Conservation (phyloP, 495 filamentous ascomycete species). For the Pseudotulostoma volvatum region DNA sequence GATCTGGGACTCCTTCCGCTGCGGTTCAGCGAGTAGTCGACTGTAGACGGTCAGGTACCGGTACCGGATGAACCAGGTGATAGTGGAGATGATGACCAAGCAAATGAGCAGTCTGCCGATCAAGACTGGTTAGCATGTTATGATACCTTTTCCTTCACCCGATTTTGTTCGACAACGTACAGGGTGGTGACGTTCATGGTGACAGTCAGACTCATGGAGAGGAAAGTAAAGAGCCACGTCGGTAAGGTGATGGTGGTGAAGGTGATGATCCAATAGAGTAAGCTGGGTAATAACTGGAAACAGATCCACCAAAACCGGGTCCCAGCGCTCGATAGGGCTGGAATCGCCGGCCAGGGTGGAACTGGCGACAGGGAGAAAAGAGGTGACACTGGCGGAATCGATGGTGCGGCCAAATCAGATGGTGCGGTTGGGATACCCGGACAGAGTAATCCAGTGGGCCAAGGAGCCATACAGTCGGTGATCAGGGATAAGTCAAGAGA, state of each 20-base stretch:
- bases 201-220: conserved; percentile 89
- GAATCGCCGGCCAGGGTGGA: no score
- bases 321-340: conserved; percentile 13
- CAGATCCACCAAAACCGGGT: conserved; percentile 28
- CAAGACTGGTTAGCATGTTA: no score
- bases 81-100: conserved; percentile 54
- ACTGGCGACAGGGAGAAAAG: no score
- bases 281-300: conserved; percentile 44
- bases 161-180: conserved; percentile 36
- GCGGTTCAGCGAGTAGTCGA: conserved; percentile 79
- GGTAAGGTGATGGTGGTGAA: conserved; percentile 80
- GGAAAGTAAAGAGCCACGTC: conserved; percentile 77
- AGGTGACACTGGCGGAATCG: no score
- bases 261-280: conserved; percentile 69
- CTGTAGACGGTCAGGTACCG: conserved; percentile 91
- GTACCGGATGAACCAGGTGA: conserved; percentile 89
- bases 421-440: no score
- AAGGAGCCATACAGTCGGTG: no score
- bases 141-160: no score
- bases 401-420: no score
- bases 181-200: conserved; percentile 97
- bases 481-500: no score
- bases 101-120: conserved; percentile 56
- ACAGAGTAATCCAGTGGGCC: no score
- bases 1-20: conserved; percentile 86